Evolutionary conservation across 2,329 filamentous ascomycete species (phyloP).

Genomic region (Didymella glomerata): DNA sequence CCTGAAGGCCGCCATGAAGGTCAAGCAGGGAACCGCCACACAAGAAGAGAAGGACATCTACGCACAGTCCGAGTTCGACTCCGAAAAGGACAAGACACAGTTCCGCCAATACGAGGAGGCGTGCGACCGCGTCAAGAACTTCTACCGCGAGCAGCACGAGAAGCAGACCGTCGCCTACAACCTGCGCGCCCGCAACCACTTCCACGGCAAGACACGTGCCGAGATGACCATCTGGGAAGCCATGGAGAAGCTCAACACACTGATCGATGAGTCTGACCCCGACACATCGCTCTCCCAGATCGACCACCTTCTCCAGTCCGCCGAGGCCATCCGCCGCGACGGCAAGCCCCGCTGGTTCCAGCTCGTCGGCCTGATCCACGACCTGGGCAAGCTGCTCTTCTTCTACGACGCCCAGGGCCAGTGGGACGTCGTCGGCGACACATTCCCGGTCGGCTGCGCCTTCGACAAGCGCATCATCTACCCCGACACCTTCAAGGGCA

Average conservation of each 20-base stretch:
- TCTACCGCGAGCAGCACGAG: constrained; percentile 77
- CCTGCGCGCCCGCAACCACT: constrained; percentile 76
- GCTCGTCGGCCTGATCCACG: constrained; percentile 78
- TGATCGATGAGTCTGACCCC: constrained; percentile 90
- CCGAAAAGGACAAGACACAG: constrained; percentile 77
- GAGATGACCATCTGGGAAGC: constrained; percentile 90
- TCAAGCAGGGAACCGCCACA: constrained; percentile 57
- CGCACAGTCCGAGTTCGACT: constrained; percentile 72
- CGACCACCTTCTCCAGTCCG: constrained; percentile 86
- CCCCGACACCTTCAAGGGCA: constrained; percentile 76
- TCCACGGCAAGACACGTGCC: constrained; percentile 71
- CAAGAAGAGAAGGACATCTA: constrained; percentile 60
- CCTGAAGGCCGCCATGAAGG: constrained; percentile 63
- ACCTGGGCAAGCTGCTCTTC: constrained; percentile 81
- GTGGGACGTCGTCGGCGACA: constrained; percentile 93
- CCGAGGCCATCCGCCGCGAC: constrained; percentile 87
- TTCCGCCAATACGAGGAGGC: constrained; percentile 86
- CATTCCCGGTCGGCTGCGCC: constrained; percentile 79
- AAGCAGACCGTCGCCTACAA: constrained; percentile 86
- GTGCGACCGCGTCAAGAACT: constrained; percentile 83
- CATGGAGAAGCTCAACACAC: constrained; percentile 89
- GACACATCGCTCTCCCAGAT: constrained; percentile 89
- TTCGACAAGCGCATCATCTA: constrained; percentile 83
- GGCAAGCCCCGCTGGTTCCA: constrained; percentile 86
- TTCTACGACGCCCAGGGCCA: constrained; percentile 85